phyloP scores from a whole-genome alignment of 176 grass and related monocot species.

The Phragmites australis region DNA sequence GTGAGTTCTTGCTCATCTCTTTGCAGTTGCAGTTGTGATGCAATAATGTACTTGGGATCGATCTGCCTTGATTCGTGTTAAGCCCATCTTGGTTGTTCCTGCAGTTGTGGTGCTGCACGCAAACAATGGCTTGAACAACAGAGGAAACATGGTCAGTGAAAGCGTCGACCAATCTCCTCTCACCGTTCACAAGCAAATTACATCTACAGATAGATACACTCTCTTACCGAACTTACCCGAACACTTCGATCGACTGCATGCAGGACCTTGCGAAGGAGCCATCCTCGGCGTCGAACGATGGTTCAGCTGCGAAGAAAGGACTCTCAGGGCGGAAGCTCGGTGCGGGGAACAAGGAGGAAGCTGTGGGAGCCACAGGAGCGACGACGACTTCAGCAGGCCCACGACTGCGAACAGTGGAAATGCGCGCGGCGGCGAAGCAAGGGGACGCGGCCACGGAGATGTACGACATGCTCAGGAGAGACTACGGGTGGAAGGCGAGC shows the following conservation, averaged over 20 bases:
- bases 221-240: background rate
- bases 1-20: conserved; percentile 21
- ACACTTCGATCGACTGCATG: background rate
- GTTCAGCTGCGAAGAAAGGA: background rate
- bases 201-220: background rate
- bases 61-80: background rate
- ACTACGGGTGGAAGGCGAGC: conserved; percentile 36
- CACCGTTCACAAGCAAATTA: background rate
- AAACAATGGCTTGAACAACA: background rate
- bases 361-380: background rate
- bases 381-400: background rate
- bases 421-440: background rate
- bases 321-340: conserved; percentile 25
- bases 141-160: conserved; percentile 16
- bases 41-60: background rate
- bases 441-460: conserved; percentile 31
- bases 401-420: conserved; percentile 12
- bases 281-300: background rate
- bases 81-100: background rate
- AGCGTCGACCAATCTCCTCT: background rate
- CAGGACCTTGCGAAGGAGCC: background rate
- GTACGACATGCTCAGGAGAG: conserved; percentile 55
- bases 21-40: background rate
- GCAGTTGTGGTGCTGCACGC: conserved; percentile 33
- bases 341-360: background rate